Conservation (phyloP, 495 filamentous ascomycete genomes). For the Podospora sp. region DNA sequence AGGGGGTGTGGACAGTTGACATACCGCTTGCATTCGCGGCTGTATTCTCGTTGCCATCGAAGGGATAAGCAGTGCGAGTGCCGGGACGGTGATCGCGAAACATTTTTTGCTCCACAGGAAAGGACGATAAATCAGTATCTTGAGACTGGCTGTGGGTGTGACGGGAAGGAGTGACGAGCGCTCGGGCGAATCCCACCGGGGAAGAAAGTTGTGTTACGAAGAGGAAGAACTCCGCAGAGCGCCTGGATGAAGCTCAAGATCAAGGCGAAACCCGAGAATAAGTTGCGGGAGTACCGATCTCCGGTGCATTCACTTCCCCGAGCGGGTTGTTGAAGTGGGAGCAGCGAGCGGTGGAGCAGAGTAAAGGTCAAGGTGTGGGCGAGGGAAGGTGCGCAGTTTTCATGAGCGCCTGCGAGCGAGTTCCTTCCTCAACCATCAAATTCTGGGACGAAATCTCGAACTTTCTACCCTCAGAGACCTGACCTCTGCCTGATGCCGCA, state of each 20-base stretch:
- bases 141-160: background rate
- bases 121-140: background rate
- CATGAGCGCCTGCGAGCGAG: background rate
- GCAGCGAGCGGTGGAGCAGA: background rate
- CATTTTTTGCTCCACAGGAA: slow-evolving; percentile 1
- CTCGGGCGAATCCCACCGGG: slow-evolving; percentile 9
- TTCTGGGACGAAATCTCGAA: background rate
- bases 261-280: background rate
- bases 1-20: background rate
- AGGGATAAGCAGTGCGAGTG: background rate
- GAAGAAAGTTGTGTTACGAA: background rate
- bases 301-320: background rate
- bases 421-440: background rate
- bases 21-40: background rate
- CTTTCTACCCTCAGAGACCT: too few relatives aligned
- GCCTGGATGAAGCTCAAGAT: background rate
- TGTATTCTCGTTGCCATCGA: background rate
- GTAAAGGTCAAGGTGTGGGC: background rate
- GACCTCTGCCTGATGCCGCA: too few relatives aligned
- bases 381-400: background rate
- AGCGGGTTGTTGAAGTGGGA: background rate
- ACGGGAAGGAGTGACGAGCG: background rate
- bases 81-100: background rate
- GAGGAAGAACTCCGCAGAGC: background rate
- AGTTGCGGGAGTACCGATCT: background rate